Evolutionary conservation across 1,284 basidiomycete genomes (phyloP).

Genomic region (Trichosporon sp.): DNA sequence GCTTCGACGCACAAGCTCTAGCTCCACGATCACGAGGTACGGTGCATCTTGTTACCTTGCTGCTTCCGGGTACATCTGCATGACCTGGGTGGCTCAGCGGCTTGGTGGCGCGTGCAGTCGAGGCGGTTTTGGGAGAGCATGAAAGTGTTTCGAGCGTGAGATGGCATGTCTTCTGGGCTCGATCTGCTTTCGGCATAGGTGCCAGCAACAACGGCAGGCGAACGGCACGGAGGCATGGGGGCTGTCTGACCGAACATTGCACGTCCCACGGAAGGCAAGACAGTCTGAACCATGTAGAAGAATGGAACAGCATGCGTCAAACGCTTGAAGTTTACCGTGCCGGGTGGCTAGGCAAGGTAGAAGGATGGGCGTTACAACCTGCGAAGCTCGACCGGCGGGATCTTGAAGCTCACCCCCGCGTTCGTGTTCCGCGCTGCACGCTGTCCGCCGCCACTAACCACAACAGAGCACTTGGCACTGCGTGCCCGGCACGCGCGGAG

Average conservation of each 20-base stretch:
- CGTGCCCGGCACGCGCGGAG: neutral
- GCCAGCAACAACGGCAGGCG: neutral
- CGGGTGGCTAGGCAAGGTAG: neutral
- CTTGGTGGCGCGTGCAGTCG: constrained; percentile 2
- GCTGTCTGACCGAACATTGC: neutral
- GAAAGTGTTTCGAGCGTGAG: neutral
- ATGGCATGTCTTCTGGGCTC: neutral
- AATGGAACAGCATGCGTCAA: constrained; percentile 11
- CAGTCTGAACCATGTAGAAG: neutral
- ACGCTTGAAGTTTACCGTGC: constrained; percentile 1
- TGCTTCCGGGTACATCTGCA: neutral
- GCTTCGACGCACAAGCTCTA: neutral
- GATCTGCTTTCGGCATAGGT: neutral
- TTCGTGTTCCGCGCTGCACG: neutral
- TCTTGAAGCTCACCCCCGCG: neutral
- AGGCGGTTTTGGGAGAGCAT: neutral
- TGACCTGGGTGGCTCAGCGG: too few relatives aligned
- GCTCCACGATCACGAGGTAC: constrained; percentile 9
- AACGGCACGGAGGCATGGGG: neutral
- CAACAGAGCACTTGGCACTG: neutral
- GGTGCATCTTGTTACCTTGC: neutral
- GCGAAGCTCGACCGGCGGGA: constrained; percentile 6
- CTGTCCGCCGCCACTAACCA: neutral
- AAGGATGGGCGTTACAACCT: neutral
- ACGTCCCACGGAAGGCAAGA: neutral